These are phyloP conservation scores for Metschnikowia koreensis DNA, from an alignment of 805 yeast genomes.

Conservation along the genomic window DNA sequence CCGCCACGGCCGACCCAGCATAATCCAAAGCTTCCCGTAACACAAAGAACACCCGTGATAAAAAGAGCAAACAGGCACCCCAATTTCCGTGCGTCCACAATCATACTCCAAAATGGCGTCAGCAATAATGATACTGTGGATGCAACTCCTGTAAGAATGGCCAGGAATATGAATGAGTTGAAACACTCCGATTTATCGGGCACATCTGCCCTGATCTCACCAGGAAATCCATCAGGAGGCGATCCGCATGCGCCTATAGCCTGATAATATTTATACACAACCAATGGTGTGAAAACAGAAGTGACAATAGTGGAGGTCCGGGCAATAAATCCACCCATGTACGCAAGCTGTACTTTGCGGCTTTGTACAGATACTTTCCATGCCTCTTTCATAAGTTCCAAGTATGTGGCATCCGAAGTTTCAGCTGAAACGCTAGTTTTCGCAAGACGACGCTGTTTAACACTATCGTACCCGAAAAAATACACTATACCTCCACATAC, in stretches of 20 bases:
- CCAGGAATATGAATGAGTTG: conserved; percentile 63
- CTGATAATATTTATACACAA: conserved; percentile 56
- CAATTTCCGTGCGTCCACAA: conserved; percentile 44
- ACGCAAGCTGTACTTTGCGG: conserved; percentile 52
- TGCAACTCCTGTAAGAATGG: conserved; percentile 67
- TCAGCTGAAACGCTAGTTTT: conserved; percentile 18
- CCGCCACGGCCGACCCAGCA: conserved; percentile 21
- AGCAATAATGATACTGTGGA: conserved; percentile 55
- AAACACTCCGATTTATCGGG: conserved; percentile 45
- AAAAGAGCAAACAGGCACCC: conserved; percentile 32
- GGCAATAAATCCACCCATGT: conserved; percentile 60
- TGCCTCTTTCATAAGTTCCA: conserved; percentile 46
- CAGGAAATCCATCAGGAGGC: conserved; percentile 1
- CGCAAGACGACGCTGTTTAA: conserved; percentile 30
- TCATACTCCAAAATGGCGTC: conserved; percentile 63
- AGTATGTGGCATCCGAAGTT: conserved; percentile 25
- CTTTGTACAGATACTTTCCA: conserved; percentile 45
- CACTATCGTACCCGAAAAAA: conserved; percentile 44
- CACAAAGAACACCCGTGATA: conserved; percentile 43
- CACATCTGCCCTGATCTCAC: conserved; percentile 16
- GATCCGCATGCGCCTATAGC: conserved; percentile 49
- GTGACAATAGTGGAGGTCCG: conserved; percentile 60
- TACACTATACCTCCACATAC: conserved; percentile 38
- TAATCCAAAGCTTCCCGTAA: conserved; percentile 39
- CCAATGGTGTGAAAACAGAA: conserved; percentile 59